These are phyloP conservation scores for Wickerhamiella qilinensis DNA, from an alignment of 805 yeast genomes.

Conservation along the genomic window DNA sequence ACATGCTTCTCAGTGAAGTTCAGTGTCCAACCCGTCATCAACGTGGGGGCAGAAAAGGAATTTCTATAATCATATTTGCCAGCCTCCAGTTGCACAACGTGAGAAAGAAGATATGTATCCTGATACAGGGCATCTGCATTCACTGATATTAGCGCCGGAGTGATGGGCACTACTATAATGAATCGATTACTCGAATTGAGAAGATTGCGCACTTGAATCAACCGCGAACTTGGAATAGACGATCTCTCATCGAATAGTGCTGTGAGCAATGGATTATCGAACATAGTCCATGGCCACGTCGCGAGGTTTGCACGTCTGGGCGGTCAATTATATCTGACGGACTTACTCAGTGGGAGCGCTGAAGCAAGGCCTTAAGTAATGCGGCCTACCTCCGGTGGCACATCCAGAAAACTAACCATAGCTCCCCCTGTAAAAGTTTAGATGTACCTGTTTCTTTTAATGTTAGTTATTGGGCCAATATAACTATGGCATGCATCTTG, in stretches of 20 bases:
- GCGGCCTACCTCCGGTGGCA: too few relatives aligned
- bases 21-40: slow-evolving; percentile 1
- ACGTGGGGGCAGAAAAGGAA: slow-evolving; percentile 2
- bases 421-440: too few relatives aligned
- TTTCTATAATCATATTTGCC: slow-evolving; percentile 1
- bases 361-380: too few relatives aligned
- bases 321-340: too few relatives aligned
- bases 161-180: slow-evolving; percentile 11
- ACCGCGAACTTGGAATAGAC: slow-evolving; percentile 8
- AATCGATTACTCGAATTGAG: slow-evolving; percentile 4
- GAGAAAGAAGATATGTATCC: slow-evolving; percentile 13
- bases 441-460: too few relatives aligned
- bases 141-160: slow-evolving; percentile 1
- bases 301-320: background rate
- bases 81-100: slow-evolving; percentile 5
- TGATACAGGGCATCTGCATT: slow-evolving; percentile 7
- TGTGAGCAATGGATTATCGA: slow-evolving; percentile 10
- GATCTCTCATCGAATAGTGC: slow-evolving; percentile 12
- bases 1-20: slow-evolving; percentile 2
- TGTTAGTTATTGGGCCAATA: too few relatives aligned
- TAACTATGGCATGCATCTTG: too few relatives aligned
- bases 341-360: too few relatives aligned
- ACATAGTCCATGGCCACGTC: background rate
- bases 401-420: too few relatives aligned
- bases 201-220: slow-evolving; percentile 3